Evolutionary conservation across 2,329 filamentous ascomycete genomes (phyloP).

Genomic region (Cladophialophora immunda): DNA sequence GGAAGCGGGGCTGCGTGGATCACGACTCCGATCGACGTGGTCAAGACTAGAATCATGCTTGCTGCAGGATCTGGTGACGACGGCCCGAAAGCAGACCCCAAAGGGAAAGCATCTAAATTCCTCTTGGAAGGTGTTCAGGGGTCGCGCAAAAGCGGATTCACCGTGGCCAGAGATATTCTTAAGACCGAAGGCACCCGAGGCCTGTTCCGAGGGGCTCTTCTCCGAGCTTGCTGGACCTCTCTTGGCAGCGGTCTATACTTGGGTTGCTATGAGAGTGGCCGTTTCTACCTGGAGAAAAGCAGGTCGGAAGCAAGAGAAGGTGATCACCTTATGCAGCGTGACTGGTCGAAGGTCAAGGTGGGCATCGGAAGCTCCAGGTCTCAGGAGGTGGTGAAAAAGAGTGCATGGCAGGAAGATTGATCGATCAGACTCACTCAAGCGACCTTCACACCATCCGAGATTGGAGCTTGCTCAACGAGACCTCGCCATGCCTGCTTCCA

Average conservation of each 20-base stretch:
- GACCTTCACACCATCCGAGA: background rate
- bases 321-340: conserved; percentile 38
- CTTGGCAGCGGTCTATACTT: conserved; percentile 84
- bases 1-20: conserved; percentile 78
- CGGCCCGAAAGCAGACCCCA: conserved; percentile 23
- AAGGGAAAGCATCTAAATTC: conserved; percentile 30
- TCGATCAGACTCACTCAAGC: background rate
- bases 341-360: conserved; percentile 40
- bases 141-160: conserved; percentile 58
- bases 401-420: conserved; percentile 43
- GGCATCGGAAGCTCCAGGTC: conserved; percentile 41
- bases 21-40: conserved; percentile 89
- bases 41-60: conserved; percentile 91
- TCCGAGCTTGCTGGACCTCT: conserved; percentile 82
- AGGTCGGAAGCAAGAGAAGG: conserved; percentile 40
- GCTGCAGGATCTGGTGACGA: conserved; percentile 57
- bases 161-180: conserved; percentile 72
- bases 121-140: conserved; percentile 37
- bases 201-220: conserved; percentile 74
- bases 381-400: conserved; percentile 42
- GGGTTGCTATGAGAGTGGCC: conserved; percentile 83
- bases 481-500: background rate
- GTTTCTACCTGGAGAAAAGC: conserved; percentile 63
- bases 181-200: conserved; percentile 73
- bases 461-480: background rate